Base-by-base conservation (phyloP, 106 monocot species). In the Allium cepa region DNA sequence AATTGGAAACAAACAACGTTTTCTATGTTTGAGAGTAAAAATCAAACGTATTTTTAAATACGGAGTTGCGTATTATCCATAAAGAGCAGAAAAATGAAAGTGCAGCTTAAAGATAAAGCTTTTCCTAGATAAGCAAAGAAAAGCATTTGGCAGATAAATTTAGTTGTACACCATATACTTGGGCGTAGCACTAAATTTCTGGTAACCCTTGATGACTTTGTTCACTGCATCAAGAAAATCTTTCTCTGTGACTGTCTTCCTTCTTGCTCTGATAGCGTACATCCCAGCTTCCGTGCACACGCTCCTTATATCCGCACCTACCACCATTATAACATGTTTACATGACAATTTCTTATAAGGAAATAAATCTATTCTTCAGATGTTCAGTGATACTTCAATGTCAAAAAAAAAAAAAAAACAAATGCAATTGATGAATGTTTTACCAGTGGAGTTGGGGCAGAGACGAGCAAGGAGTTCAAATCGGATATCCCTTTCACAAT, bases 281-380 rank as follows among this genome's bases (percentile, higher is more conserved):
- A 97, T 97, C 11, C 92, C 96, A 13, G 96, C 96, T 72, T 97
- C 96, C 0, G 96, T 97, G 88, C 92, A 97, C n/a, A 87, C 96
- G 58, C 96, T 97, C 74, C 96, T 78, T 74, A 97, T 92, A 76
- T 92, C 89, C 12, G 92, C 92, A 10, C 96, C 88, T 97, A 48
- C 15, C 22, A 22, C 22, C 22, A 22, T 22, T 22, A 22, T 22
- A 22, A 22, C 22, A 22, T 22, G 22, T 22, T 22, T 22, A 22
- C 22, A 22, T 22, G 1, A 59, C 59, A 53, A 17, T 46, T 14
- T 13, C 36, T 45, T 45, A 62, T 17, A 45, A 12, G 11, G n/a
- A 4, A 62, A 62, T 22, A 64, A 15, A 62, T 45, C 9, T 49
- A 8, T 22, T 22, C 22, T 1, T 22, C 1, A 0, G 22, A 22